phyloP scores from a whole-genome alignment of 345 rosid species.

The Laguncularia racemosa region DNA sequence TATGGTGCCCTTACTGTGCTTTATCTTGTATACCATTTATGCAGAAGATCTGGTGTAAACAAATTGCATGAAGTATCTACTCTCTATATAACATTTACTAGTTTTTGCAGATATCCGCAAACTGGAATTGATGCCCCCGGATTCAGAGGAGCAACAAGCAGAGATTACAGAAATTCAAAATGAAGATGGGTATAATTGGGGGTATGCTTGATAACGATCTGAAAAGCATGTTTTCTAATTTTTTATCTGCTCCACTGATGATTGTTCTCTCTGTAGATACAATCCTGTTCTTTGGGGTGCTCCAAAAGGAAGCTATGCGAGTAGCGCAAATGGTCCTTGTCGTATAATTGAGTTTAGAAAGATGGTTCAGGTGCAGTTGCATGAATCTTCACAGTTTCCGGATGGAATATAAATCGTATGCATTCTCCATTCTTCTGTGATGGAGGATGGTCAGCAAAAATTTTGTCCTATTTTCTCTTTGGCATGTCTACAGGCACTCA shows the following conservation, averaged over 20 bases:
- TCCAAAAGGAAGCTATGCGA: constrained; percentile 97
- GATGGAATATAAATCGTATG: neutral
- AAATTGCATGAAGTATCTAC: neutral
- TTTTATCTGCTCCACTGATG: constrained; percentile 2
- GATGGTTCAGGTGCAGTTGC: constrained; percentile 77
- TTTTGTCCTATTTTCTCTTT: constrained; percentile 7
- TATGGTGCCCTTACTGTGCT: too few species aligned
- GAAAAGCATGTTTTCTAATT: constrained; percentile 4
- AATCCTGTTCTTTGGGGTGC: constrained; percentile 96
- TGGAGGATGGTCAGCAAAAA: constrained; percentile 7
- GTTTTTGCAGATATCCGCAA: constrained; percentile 48
- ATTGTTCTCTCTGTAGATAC: constrained; percentile 27
- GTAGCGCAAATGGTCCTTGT: constrained; percentile 60
- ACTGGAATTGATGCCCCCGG: constrained; percentile 65
- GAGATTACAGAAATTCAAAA: constrained; percentile 59
- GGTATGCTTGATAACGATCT: constrained; percentile 39
- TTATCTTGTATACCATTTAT: too few species aligned
- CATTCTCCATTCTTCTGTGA: neutral
- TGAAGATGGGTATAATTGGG: constrained; percentile 93
- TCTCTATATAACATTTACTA: neutral
- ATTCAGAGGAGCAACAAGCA: constrained; percentile 79
- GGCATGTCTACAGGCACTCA: constrained; percentile 49
- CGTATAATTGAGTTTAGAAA: constrained; percentile 78
- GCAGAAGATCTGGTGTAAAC: neutral
- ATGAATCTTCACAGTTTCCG: constrained; percentile 7